Evolutionary conservation across 2,329 filamentous ascomycete genomes (phyloP), one percentile per base, ranked within the genome.

Genomic region (Aspergillus ustus): DNA sequence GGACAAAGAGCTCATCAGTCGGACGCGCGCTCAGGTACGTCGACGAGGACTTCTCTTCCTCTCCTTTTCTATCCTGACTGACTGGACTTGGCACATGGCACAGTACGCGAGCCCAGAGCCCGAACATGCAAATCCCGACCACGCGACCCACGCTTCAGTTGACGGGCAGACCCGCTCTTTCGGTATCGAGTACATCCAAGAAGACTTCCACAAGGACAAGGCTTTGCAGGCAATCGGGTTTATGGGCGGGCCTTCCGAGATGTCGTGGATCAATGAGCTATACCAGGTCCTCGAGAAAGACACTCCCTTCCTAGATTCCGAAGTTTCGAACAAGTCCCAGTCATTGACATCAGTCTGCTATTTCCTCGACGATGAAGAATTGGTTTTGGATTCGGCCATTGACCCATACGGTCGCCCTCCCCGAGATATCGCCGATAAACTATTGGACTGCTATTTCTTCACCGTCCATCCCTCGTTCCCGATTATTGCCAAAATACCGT

Each of bases 241-340:
- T 65, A 73, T 80, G 61, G 80, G 80, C 9, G 80, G 79, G 56
- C 77, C 78, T 49, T 80, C 79, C 5, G 78, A 80, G 57, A 72
- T 78, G 49, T 75, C 74, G 22, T 81, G 80, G 80, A 64, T 81
- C 31, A 77, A 80, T 63, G 71, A 76, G 54, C 64, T 81, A 58
- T 75, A 74, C 48, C 71, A 77, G 51, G 66, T 75, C 29, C 75
- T 78, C 52, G 74, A 75, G 54, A 69, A 69, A 37, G 71, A 70
- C 19, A 60, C 55, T 17, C 57, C 44, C 4, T 4, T 65, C 62
- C 29, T 58, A 61, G 40, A 60, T 53, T 57, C 31, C 65, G 62
- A 61, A 69, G 69, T 29, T 62, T 19, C 28, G 66, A 70, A 60
- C 67, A 59, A 50, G 69, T 67, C 55, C 73, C 68, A 34, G 71